Conservation (phyloP, 106 monocot genomes). For the Agapanthus africanus region DNA sequence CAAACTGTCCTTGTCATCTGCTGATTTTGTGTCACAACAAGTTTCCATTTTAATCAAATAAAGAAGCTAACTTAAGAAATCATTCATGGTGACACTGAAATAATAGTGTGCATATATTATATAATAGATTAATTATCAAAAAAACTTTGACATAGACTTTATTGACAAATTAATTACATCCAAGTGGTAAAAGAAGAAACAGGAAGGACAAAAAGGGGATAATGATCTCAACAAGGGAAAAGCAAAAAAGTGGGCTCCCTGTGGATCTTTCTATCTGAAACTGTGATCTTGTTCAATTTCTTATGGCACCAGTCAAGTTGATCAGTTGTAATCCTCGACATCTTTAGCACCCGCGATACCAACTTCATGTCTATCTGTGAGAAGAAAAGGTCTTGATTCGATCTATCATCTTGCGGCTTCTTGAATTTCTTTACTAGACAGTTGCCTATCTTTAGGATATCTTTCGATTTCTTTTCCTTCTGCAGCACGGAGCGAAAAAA, state of each 20-base stretch:
- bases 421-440: conserved; percentile 83
- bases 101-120: too few relatives aligned
- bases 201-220: too few relatives aligned
- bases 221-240: conserved; percentile 57
- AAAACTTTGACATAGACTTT: too few relatives aligned
- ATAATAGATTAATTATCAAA: too few relatives aligned
- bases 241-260: conserved; percentile 69
- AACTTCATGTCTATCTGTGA: conserved; percentile 77
- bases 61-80: too few relatives aligned
- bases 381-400: conserved; percentile 69
- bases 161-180: too few relatives aligned
- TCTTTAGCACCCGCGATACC: conserved; percentile 60
- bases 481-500: conserved; percentile 19
- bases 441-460: conserved; percentile 53
- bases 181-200: too few relatives aligned
- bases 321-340: conserved; percentile 69
- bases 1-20: too few relatives aligned
- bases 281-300: conserved; percentile 55
- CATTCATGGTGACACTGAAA: too few relatives aligned
- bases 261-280: conserved; percentile 46
- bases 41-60: too few relatives aligned
- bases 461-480: conserved; percentile 84
- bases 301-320: conserved; percentile 81
- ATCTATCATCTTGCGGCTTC: conserved; percentile 47
- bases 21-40: too few relatives aligned